Conservation (phyloP, 2,329 filamentous ascomycete species). For the Cryphonectria naterciae region DNA sequence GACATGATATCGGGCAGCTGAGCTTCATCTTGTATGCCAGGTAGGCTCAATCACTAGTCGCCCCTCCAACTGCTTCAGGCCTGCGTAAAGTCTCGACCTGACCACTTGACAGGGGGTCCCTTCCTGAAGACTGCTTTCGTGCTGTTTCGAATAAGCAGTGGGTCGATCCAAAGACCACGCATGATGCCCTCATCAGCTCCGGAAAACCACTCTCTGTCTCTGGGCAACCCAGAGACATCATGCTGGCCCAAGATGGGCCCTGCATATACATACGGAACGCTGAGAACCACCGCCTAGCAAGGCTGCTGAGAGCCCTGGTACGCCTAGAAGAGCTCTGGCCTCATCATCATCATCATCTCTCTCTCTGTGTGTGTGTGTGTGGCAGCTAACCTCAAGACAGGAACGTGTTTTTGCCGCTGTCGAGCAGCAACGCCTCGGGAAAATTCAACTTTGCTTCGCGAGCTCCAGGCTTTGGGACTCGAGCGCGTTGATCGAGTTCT, state of each 20-base stretch:
- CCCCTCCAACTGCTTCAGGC: background rate
- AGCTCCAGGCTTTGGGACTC: slow-evolving; percentile 13
- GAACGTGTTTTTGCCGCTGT: slow-evolving; percentile 13
- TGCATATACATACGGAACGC: slow-evolving; percentile 12
- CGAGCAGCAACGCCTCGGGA: slow-evolving; percentile 13
- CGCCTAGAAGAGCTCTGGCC: background rate
- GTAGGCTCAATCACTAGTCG: background rate
- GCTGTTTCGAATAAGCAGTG: background rate
- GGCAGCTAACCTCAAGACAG: background rate
- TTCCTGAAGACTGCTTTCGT: slow-evolving; percentile 20
- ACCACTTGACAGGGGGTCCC: background rate
- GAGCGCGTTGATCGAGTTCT: slow-evolving; percentile 19
- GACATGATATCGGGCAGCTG: slow-evolving; percentile 1
- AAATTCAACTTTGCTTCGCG: slow-evolving; percentile 19
- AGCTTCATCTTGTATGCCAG: slow-evolving; percentile 20
- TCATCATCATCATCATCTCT: too few relatives aligned
- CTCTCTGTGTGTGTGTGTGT: too few relatives aligned
- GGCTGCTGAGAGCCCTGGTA: slow-evolving; percentile 18
- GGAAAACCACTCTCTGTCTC: slow-evolving; percentile 3
- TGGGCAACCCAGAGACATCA: background rate
- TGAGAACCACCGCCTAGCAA: slow-evolving; percentile 5
- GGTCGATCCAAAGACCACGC: background rate
- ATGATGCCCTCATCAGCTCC: slow-evolving; percentile 11
- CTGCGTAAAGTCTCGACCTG: background rate
- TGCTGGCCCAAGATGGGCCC: background rate